Base-by-base conservation (phyloP, 2,329 filamentous ascomycete species). In the Davidsoniella virescens region DNA sequence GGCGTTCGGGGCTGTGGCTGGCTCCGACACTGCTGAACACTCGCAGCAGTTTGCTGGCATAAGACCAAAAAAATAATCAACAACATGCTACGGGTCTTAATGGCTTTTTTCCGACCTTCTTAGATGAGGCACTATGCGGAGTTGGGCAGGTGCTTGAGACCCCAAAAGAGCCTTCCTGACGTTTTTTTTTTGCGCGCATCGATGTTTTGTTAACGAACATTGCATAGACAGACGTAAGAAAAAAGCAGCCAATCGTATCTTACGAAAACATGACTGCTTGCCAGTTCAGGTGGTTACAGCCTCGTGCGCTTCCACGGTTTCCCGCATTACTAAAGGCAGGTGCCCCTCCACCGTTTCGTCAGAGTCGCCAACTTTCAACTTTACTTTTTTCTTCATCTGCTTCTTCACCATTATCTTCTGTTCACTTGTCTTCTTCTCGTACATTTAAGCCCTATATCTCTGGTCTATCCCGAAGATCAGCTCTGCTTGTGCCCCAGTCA, bases 61-160 rank as follows among this genome's bases (percentile, higher is more conserved):
- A 38, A 25, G 3, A 20, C 16, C 16, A 17, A 36, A 29, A 45
- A 33, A 45, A 45, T 7, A 4, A 12, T 12, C 4, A 33, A 9
- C 8, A 12, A 12, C 26, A 9, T 3, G 5, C 26, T 12, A 33
- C 8, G 26, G 26, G 10, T 12, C 26, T 33, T 33, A 8, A 3
- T 33, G 26, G 26, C n/a, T 12, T 12, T 33, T 33, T 33, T 33
- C 26, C 4, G 26, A 33, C 26, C 26, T 33, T 33, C 23, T 26
- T 10, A 17, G 49, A 23, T 45, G 47, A 29, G 5, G 18, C 14
- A 50, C 51, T 37, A 48, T 49, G 33, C 36, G 23, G 9, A 49
- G 46, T 49, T 52, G 45, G 50, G 41, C 46, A 45, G 46, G 41
- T 52, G 50, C 33, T 52, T 50, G 25, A 43, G 23, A 20, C 40